These are phyloP conservation scores for Daldinia concentrica DNA, from an alignment of 495 filamentous ascomycete species.

Conservation along the genomic window DNA sequence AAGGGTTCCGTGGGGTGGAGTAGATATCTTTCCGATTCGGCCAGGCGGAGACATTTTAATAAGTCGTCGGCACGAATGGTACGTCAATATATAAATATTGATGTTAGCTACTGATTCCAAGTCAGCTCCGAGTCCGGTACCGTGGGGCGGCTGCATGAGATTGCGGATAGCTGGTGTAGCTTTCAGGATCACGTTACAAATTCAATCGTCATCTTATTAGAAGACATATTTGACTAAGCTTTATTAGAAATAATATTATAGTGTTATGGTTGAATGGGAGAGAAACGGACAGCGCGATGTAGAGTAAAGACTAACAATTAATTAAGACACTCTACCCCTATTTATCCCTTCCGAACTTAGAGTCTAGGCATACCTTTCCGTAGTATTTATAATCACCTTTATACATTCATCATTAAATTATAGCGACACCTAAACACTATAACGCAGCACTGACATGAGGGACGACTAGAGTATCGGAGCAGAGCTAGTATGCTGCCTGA, in stretches of 20 bases:
- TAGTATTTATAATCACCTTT: neutral
- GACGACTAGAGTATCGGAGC: no score
- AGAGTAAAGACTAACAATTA: neutral
- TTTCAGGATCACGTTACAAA: neutral
- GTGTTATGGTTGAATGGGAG: neutral
- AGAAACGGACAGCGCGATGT: neutral
- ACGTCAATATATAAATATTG: neutral
- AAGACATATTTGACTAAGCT: neutral
- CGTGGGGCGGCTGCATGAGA: slow-evolving; percentile 17
- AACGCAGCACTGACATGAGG: no score
- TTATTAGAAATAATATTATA: neutral
- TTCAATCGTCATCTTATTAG: neutral
- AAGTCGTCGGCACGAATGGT: slow-evolving; percentile 8
- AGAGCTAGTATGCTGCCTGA: no score
- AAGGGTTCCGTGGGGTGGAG: slow-evolving; percentile 28
- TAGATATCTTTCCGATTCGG: slow-evolving; percentile 34
- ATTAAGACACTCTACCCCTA: neutral
- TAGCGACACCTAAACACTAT: no score
- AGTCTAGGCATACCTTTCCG: neutral
- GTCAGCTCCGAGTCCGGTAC: slow-evolving; percentile 34
- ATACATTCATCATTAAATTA: no score
- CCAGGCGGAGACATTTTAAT: slow-evolving; percentile 5
- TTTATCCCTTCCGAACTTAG: neutral
- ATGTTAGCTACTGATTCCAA: slow-evolving; percentile 13
- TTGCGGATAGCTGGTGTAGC: neutral